Percentiles rank a stretch among this genome's conserved stretches.
These are phyloP conservation scores for Neocallimastix lanati DNA, from an alignment of 192 early-diverging fungal species.

Conservation along the genomic window DNA sequence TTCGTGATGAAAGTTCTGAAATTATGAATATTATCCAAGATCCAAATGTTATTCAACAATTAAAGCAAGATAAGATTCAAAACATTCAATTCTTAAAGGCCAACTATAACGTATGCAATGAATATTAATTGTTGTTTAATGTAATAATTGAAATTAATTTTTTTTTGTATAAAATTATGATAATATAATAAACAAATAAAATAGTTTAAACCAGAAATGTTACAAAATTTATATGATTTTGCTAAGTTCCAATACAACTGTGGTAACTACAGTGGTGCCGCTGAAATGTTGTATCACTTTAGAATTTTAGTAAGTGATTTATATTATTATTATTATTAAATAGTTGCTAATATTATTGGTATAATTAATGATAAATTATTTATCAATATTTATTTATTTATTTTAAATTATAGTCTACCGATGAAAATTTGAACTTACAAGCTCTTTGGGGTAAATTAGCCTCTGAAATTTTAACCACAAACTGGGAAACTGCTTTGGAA, in stretches of 20 bases:
- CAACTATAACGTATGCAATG: constrained; percentile 48
- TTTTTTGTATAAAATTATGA: no score
- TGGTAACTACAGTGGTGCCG: constrained; percentile 77
- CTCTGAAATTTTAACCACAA: constrained; percentile 77
- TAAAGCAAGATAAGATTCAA: constrained; percentile 86
- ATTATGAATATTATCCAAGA: constrained; percentile 82
- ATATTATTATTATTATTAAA: no score
- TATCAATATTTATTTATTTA: no score
- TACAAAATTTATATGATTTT: constrained; percentile 69
- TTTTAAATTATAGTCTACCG: constrained; percentile 46
- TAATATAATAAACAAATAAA: no score
- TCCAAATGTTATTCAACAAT: constrained; percentile 66
- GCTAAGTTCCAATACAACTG: constrained; percentile 83
- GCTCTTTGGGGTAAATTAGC: constrained; percentile 96
- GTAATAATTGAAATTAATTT: no score
- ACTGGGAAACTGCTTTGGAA: constrained; percentile 84
- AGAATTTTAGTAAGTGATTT: constrained; percentile 68
- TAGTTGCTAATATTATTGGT: no score
- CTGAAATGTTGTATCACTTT: constrained; percentile 88
- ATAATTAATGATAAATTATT: no score
- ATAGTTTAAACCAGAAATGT: constrained; percentile 75
- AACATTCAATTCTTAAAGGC: constrained; percentile 75
- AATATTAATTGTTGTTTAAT: no score
- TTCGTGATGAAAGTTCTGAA: constrained; percentile 56
- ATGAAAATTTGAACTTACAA: constrained; percentile 59